Conservation (phyloP, 208 protist species). For the Trypanosoma melophagium region DNA sequence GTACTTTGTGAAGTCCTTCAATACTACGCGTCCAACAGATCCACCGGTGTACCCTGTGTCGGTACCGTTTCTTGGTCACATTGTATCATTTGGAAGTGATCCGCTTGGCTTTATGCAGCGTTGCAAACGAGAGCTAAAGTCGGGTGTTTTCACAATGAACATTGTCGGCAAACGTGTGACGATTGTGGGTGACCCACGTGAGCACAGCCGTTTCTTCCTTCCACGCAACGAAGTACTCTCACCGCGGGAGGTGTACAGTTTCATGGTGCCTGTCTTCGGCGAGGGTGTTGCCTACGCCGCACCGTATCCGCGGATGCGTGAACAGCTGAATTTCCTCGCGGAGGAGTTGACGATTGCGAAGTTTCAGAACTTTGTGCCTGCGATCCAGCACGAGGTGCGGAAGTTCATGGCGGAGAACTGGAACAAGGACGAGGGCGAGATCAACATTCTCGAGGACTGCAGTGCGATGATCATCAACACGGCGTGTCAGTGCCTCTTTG, state of each 20-base stretch:
- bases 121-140: slow-evolving; percentile 61
- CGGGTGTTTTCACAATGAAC: slow-evolving; percentile 81
- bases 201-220: slow-evolving; percentile 82
- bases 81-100: slow-evolving; percentile 72
- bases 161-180: slow-evolving; percentile 80
- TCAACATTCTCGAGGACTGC: slow-evolving; percentile 87
- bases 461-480: slow-evolving; percentile 93
- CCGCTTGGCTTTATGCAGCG: slow-evolving; percentile 63
- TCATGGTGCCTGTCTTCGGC: slow-evolving; percentile 87
- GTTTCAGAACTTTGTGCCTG: slow-evolving; percentile 85
- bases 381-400: slow-evolving; percentile 85
- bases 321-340: slow-evolving; percentile 87
- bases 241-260: slow-evolving; percentile 82
- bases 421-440: slow-evolving; percentile 75
- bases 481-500: slow-evolving; percentile 90
- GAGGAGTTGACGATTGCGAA: slow-evolving; percentile 83
- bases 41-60: slow-evolving; percentile 62
- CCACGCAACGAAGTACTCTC: slow-evolving; percentile 84
- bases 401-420: slow-evolving; percentile 79
- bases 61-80: slow-evolving; percentile 71
- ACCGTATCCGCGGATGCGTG: slow-evolving; percentile 78
- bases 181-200: slow-evolving; percentile 67
- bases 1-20: slow-evolving; percentile 84
- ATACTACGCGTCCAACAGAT: slow-evolving; percentile 70
- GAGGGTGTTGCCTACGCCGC: slow-evolving; percentile 85